These are phyloP conservation scores for Saccharomycopsis hybrid DNA, from an alignment of 1,139 yeast species.

Conservation along the genomic window DNA sequence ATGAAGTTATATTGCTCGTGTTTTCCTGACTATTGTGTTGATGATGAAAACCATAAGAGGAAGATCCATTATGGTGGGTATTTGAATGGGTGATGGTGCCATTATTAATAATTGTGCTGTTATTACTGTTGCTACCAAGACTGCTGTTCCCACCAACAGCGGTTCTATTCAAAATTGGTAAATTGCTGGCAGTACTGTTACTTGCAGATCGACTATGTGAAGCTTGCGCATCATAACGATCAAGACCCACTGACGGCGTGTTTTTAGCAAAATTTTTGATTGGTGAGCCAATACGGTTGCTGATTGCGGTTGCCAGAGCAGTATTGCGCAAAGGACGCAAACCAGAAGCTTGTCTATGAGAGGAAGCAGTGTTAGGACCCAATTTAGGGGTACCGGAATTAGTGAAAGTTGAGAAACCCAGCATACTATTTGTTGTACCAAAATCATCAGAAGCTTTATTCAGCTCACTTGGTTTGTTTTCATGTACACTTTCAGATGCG, in stretches of 20 bases:
- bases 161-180: neutral
- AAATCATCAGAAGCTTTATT: neutral
- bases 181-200: neutral
- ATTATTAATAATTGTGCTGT: neutral
- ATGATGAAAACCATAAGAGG: no score
- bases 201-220: constrained; percentile 4
- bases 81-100: neutral
- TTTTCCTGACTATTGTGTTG: no score
- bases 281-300: neutral
- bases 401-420: neutral
- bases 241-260: constrained; percentile 10
- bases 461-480: neutral
- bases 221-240: constrained; percentile 12
- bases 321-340: neutral
- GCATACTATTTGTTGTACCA: neutral
- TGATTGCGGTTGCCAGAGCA: neutral
- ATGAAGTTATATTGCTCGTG: neutral
- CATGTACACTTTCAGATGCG: neutral
- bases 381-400: no score
- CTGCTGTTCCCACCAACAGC: neutral
- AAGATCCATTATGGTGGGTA: no score
- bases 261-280: constrained; percentile 7
- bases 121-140: neutral
- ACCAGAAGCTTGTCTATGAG: neutral
- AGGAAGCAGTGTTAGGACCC: neutral